A percentile compares a stretch with the other conserved stretches of the same genome.
Evolutionary conservation across 73 alveolate genomes (phyloP).

Genomic region (Paramecium bursaria): DNA sequence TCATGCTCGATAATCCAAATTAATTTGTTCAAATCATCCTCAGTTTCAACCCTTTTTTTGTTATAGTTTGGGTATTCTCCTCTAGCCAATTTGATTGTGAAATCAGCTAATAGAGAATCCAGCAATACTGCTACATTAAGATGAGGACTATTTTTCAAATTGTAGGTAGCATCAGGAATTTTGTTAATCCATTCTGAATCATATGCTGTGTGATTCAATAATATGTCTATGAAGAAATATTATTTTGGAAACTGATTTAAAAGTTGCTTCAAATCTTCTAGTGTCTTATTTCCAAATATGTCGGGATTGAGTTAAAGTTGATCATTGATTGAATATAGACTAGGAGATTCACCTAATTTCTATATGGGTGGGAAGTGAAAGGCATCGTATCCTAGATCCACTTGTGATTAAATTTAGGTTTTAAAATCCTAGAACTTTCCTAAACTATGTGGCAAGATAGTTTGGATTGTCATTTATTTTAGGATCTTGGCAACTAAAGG

Average conservation of each 20-base stretch:
- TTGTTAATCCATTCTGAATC: constrained; percentile 84
- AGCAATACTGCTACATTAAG: constrained; percentile 86
- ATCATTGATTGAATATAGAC: constrained; percentile 84
- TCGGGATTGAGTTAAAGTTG: constrained; percentile 75
- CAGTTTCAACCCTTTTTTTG: constrained; percentile 85
- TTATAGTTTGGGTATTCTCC: constrained; percentile 74
- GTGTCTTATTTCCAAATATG: constrained; percentile 73
- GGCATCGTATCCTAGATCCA: constrained; percentile 79
- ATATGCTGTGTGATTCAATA: constrained; percentile 93
- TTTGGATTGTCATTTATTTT: constrained; percentile 70
- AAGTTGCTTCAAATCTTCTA: constrained; percentile 71
- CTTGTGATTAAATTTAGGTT: constrained; percentile 70
- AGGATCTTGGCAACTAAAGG: background rate
- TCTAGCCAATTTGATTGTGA: constrained; percentile 82
- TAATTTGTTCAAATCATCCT: constrained; percentile 81
- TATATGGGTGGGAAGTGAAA: constrained; percentile 88
- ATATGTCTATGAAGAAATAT: constrained; percentile 85
- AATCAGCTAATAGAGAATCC: constrained; percentile 84
- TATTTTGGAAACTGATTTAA: constrained; percentile 62
- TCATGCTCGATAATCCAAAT: constrained; percentile 76
- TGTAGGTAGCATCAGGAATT: constrained; percentile 91
- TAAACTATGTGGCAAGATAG: constrained; percentile 81
- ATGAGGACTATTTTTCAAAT: constrained; percentile 88
- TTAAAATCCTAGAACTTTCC: constrained; percentile 81
- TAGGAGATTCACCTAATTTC: constrained; percentile 80